Evolutionary conservation across 2,329 filamentous ascomycete genomes (phyloP).

Genomic region (Epicoccum sorghinum): DNA sequence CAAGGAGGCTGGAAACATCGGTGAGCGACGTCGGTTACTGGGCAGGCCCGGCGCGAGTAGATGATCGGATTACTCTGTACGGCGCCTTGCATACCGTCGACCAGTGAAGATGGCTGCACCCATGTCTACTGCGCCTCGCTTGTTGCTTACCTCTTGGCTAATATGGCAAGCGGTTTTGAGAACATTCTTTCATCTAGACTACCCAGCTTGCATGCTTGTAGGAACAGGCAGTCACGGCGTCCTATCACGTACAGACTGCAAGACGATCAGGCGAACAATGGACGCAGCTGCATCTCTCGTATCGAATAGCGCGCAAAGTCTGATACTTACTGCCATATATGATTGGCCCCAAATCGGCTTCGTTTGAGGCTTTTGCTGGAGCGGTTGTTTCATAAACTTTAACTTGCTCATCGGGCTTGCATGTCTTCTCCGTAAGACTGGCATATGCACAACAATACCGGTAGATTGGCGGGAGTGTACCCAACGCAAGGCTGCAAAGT

Average conservation of each 20-base stretch:
- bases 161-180: slow-evolving; percentile 5
- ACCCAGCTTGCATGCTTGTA: not conserved
- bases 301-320: too few species aligned
- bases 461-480: slow-evolving; percentile 1
- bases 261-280: not conserved
- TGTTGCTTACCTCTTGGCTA: slow-evolving; percentile 10
- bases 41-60: not conserved
- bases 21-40: not conserved
- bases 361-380: not conserved
- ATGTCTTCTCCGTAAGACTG: not conserved
- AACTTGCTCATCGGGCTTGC: slow-evolving; percentile 12
- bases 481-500: slow-evolving; percentile 8
- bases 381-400: slow-evolving; percentile 8
- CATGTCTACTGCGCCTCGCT: slow-evolving; percentile 2
- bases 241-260: not conserved
- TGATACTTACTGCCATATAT: too few species aligned
- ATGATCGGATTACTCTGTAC: not conserved
- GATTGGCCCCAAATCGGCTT: not conserved
- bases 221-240: not conserved
- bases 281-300: not conserved
- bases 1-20: not conserved
- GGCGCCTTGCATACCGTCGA: not conserved
- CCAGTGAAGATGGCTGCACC: not conserved
- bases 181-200: not conserved
- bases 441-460: slow-evolving; percentile 7